Conservation (phyloP, 371 early-diverging fungal genomes). For the Mortierella sp. region DNA sequence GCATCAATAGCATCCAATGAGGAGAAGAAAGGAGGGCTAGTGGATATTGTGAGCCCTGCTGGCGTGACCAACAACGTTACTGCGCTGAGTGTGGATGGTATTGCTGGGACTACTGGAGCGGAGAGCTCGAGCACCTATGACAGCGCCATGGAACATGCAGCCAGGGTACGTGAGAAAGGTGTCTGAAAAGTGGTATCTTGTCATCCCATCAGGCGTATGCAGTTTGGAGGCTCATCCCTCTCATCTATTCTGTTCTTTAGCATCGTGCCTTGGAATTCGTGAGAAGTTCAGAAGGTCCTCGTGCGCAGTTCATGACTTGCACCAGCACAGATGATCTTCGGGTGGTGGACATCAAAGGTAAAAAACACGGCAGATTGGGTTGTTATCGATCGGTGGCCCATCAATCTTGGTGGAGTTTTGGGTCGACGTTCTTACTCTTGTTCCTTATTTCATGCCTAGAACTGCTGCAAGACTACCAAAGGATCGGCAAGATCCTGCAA, state of each 20-base stretch:
- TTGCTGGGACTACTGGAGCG: not conserved
- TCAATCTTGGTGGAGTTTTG: not conserved
- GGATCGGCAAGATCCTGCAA: conserved; percentile 36
- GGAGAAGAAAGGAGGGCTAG: conserved; percentile 4
- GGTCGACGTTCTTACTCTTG: not conserved
- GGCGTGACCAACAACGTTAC: conserved; percentile 28
- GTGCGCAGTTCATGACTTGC: conserved; percentile 42
- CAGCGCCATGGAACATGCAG: conserved; percentile 25
- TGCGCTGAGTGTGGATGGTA: conserved; percentile 14
- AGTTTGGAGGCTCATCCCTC: not conserved
- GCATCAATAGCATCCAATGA: too few species aligned
- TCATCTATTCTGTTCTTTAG: conserved; percentile 3
- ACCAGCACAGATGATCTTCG: conserved; percentile 33
- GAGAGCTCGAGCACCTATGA: conserved; percentile 18
- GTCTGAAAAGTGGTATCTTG: not conserved
- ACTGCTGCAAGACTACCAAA: conserved; percentile 39
- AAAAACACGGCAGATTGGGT: not conserved
- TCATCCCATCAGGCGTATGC: too few species aligned
- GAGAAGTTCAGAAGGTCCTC: conserved; percentile 21
- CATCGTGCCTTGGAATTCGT: conserved; percentile 23
- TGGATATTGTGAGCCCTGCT: conserved; percentile 22
- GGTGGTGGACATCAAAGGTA: conserved; percentile 34
- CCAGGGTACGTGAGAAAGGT: conserved; percentile 11
- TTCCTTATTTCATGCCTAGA: not conserved
- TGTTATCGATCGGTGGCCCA: too few species aligned